These are phyloP conservation scores for Geosmithia putterillii DNA, from an alignment of 2,329 filamentous ascomycete species.

Conservation along the genomic window DNA sequence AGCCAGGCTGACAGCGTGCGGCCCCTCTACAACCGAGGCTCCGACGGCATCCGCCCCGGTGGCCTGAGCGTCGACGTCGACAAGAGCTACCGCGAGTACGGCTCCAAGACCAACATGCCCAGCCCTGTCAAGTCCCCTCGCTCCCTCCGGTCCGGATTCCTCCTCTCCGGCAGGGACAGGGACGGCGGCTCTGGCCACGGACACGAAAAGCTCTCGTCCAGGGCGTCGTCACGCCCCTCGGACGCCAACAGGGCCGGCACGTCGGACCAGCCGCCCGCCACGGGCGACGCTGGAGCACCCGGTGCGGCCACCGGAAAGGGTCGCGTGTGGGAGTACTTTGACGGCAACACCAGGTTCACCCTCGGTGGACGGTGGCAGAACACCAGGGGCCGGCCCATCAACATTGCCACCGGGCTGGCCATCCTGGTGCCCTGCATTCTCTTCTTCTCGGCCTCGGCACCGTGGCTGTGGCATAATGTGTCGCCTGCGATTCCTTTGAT, in stretches of 20 bases:
- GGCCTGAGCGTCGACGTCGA: conserved; percentile 46
- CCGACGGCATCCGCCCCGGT: conserved; percentile 12
- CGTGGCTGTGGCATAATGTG: conserved; percentile 76
- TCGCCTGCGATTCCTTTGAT: conserved; percentile 81
- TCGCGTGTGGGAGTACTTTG: conserved; percentile 83
- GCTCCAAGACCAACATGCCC: conserved; percentile 28
- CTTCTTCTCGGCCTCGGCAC: conserved; percentile 77
- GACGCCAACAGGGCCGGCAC: conserved; percentile 6
- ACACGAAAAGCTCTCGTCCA: conserved; percentile 76
- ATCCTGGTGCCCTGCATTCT: conserved; percentile 68
- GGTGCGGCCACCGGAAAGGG: conserved; percentile 16
- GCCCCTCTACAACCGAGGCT: conserved; percentile 53
- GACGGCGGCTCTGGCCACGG: conserved; percentile 40
- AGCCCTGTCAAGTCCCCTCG: conserved; percentile 59
- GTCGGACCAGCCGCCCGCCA: not conserved
- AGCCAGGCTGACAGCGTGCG: conserved; percentile 68
- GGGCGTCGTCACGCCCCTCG: conserved; percentile 54
- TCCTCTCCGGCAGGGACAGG: conserved; percentile 46
- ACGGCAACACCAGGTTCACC: conserved; percentile 87
- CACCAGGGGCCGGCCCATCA: conserved; percentile 75
- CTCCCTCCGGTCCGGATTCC: conserved; percentile 67
- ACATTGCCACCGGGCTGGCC: conserved; percentile 71
- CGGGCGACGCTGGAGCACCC: not conserved
- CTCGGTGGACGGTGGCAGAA: conserved; percentile 80
- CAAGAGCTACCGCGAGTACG: conserved; percentile 42